A percentile compares a stretch with the other conserved stretches of the same genome.
phyloP scores from a whole-genome alignment of 2,329 filamentous ascomycete species.

The Pochonia chlamydosporia region DNA sequence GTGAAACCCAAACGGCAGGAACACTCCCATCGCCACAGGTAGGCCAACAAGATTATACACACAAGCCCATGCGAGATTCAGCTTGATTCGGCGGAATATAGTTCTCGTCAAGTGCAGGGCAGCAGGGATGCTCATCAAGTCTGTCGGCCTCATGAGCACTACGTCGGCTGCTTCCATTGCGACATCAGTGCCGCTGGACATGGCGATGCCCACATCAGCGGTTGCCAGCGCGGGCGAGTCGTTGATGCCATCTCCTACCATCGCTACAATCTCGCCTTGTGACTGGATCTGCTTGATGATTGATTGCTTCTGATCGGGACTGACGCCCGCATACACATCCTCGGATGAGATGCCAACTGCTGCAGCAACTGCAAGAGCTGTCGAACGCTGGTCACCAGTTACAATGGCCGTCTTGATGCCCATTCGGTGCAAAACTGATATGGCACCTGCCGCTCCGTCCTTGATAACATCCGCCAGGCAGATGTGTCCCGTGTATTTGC shows the following conservation, averaged over 20 bases:
- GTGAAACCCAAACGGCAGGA: conserved; percentile 81
- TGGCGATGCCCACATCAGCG: conserved; percentile 87
- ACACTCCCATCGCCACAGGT: conserved; percentile 94
- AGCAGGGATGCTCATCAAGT: conserved; percentile 89
- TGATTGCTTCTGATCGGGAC: conserved; percentile 82
- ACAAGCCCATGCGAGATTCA: conserved; percentile 90
- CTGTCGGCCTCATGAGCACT: conserved; percentile 88
- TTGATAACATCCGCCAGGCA: conserved; percentile 90
- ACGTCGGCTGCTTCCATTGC: conserved; percentile 97
- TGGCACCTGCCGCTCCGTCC: conserved; percentile 71
- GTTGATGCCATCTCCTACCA: conserved; percentile 98
- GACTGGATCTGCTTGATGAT: conserved; percentile 76
- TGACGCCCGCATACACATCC: conserved; percentile 80
- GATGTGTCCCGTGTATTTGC: conserved; percentile 72
- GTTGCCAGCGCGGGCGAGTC: conserved; percentile 93
- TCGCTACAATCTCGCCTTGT: conserved; percentile 73
- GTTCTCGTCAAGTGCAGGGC: conserved; percentile 73
- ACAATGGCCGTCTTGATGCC: conserved; percentile 85
- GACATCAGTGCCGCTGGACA: conserved; percentile 89
- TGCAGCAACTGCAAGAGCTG: conserved; percentile 76
- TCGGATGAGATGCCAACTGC: conserved; percentile 73
- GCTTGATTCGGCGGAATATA: conserved; percentile 89
- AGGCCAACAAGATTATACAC: conserved; percentile 87
- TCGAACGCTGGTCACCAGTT: conserved; percentile 83
- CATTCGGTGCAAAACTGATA: conserved; percentile 78